Evolutionary conservation across 805 yeast genomes (phyloP).

Genomic region (Wickerhamiella occidentalis): DNA sequence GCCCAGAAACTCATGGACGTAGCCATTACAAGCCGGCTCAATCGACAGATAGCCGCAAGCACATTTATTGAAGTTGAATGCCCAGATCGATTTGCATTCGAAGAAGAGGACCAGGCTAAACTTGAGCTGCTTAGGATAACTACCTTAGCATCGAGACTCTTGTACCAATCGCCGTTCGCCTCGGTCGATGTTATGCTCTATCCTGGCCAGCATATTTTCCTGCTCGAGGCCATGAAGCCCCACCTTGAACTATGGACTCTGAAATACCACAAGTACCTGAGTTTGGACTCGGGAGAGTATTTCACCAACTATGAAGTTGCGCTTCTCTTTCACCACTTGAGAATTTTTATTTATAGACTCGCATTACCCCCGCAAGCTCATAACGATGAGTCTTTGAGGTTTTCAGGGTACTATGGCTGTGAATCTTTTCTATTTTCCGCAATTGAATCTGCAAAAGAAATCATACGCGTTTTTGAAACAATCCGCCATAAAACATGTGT

Average conservation of each 20-base stretch:
- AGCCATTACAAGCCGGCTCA: not conserved
- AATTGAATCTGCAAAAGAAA: conserved; percentile 70
- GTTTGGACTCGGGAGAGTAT: not conserved
- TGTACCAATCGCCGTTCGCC: conserved; percentile 43
- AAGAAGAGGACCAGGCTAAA: conserved; percentile 50
- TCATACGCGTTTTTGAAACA: conserved; percentile 56
- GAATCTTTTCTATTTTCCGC: conserved; percentile 32
- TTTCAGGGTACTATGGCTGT: not conserved
- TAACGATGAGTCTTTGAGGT: no score
- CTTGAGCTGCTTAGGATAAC: conserved; percentile 67
- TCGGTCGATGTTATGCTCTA: conserved; percentile 27
- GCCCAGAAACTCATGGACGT: not conserved
- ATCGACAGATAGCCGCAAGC: not conserved
- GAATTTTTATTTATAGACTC: conserved; percentile 26
- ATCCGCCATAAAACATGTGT: conserved; percentile 50
- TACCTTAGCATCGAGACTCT: conserved; percentile 70
- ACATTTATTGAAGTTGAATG: not conserved
- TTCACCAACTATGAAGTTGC: conserved; percentile 18
- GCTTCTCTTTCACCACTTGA: not conserved
- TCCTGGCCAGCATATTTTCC: conserved; percentile 41
- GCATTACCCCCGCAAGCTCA: not conserved
- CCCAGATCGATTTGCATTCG: conserved; percentile 36
- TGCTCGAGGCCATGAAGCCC: conserved; percentile 63
- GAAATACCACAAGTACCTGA: conserved; percentile 33
- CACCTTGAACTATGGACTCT: conserved; percentile 67